phyloP scores from a whole-genome alignment of 345 rosid genomes.

The Eucalyptus brandiana region DNA sequence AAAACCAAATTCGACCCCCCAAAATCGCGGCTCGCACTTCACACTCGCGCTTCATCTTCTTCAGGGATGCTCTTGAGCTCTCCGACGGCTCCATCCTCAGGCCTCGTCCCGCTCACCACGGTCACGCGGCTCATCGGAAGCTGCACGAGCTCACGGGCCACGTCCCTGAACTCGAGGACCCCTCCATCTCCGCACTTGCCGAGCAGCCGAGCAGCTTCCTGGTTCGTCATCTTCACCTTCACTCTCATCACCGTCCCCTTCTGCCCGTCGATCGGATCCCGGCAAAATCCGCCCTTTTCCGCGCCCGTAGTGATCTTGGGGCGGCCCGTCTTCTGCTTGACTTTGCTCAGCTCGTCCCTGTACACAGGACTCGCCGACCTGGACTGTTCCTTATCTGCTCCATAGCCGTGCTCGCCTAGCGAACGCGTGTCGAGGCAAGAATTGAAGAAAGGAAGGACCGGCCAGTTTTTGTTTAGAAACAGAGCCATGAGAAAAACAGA shows the following conservation, averaged over 20 bases:
- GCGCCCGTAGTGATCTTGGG: constrained; percentile 1
- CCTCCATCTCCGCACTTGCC: constrained; percentile 39
- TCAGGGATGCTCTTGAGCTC: constrained; percentile 12
- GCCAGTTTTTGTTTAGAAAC: background rate
- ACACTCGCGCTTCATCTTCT: background rate
- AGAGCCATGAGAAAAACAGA: background rate
- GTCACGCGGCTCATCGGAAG: constrained; percentile 23
- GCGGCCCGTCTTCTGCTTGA: background rate
- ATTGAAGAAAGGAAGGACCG: background rate
- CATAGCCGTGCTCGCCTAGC: background rate
- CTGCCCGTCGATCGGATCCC: background rate
- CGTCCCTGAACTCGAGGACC: constrained; percentile 34
- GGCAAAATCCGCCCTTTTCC: background rate
- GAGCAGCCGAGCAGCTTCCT: constrained; percentile 38
- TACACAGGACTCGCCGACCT: background rate
- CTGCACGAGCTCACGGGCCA: constrained; percentile 22
- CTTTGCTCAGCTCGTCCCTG: constrained; percentile 11
- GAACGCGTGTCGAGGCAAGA: background rate
- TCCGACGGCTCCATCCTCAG: background rate
- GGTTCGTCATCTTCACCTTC: constrained; percentile 55
- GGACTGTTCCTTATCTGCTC: background rate
- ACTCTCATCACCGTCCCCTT: constrained; percentile 21
- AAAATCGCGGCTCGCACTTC: background rate
- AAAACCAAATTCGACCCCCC: background rate
- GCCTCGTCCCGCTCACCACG: background rate